Evolutionary conservation across 73 alveolate species (phyloP).

Genomic region (Blepharisma japonicum): DNA sequence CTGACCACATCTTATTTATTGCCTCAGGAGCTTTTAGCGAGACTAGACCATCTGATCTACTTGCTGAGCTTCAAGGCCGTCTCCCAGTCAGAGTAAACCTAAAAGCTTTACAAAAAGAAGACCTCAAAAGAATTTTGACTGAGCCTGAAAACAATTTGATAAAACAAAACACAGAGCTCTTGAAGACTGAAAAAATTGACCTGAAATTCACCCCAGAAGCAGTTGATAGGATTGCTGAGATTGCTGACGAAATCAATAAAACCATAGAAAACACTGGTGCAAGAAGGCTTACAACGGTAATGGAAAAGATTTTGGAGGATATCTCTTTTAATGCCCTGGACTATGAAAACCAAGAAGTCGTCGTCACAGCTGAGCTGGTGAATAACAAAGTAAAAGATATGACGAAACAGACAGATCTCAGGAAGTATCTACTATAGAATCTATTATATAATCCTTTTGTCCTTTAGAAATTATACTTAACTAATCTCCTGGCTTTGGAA

Average conservation of each 20-base stretch:
- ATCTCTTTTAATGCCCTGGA: constrained; percentile 60
- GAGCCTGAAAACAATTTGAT: constrained; percentile 59
- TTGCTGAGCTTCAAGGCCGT: constrained; percentile 76
- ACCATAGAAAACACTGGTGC: constrained; percentile 71
- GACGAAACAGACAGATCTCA: constrained; percentile 47
- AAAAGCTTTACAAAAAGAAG: constrained; percentile 51
- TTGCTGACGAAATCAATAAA: constrained; percentile 39
- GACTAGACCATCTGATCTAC: constrained; percentile 63
- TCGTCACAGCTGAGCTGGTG: constrained; percentile 49
- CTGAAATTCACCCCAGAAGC: constrained; percentile 53
- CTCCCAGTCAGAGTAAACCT: constrained; percentile 64
- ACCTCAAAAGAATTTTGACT: constrained; percentile 47
- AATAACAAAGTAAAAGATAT: constrained; percentile 38
- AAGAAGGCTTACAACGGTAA: constrained; percentile 63
- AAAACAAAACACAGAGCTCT: constrained; percentile 45
- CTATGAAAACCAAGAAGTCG: constrained; percentile 32
- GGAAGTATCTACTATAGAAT: constrained; percentile 45
- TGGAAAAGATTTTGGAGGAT: constrained; percentile 63
- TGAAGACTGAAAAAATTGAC: constrained; percentile 56
- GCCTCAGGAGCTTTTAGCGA: constrained; percentile 70
- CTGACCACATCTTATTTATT: constrained; percentile 65
- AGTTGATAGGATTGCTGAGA: constrained; percentile 56
- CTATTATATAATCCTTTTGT: too few species aligned
- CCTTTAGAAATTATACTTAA: too few species aligned
- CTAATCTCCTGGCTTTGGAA: too few species aligned